These are phyloP conservation scores for Capsicum chinense DNA, from an alignment of 257 asterid genomes.

Conservation along the genomic window DNA sequence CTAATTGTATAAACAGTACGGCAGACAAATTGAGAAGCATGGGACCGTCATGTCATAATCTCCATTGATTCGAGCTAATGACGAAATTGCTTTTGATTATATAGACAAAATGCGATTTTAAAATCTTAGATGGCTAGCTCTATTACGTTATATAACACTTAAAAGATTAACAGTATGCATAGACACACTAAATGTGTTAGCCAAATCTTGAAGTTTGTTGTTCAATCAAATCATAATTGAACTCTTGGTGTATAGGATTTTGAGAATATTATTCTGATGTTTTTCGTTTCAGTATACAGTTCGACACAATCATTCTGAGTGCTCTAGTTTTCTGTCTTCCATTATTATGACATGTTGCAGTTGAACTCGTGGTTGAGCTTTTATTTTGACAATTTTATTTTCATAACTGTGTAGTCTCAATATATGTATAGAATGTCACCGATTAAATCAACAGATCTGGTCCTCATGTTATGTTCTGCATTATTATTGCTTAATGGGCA, in stretches of 20 bases:
- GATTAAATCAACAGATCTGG: neutral
- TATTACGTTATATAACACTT: neutral
- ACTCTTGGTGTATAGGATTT: neutral
- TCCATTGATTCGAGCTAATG: neutral
- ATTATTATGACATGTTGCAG: neutral
- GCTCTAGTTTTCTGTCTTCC: neutral
- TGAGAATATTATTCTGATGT: neutral
- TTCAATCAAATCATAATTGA: neutral
- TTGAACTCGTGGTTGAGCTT: neutral
- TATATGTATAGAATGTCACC: neutral
- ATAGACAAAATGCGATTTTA: neutral
- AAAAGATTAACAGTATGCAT: neutral
- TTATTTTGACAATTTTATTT: neutral
- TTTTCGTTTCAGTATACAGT: neutral
- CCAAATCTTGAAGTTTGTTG: conserved; percentile 22
- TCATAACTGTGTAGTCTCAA: neutral
- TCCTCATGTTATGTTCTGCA: conserved; percentile 15
- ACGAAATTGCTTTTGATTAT: conserved; percentile 1
- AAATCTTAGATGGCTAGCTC: neutral
- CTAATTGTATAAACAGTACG: neutral
- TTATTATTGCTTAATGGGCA: conserved; percentile 27
- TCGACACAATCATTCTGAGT: neutral
- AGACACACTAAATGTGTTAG: neutral
- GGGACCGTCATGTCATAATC: neutral
- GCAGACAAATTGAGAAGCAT: neutral